Evolutionary conservation across 495 filamentous ascomycete genomes (phyloP).

Genomic region (Penicillium waksmanii): DNA sequence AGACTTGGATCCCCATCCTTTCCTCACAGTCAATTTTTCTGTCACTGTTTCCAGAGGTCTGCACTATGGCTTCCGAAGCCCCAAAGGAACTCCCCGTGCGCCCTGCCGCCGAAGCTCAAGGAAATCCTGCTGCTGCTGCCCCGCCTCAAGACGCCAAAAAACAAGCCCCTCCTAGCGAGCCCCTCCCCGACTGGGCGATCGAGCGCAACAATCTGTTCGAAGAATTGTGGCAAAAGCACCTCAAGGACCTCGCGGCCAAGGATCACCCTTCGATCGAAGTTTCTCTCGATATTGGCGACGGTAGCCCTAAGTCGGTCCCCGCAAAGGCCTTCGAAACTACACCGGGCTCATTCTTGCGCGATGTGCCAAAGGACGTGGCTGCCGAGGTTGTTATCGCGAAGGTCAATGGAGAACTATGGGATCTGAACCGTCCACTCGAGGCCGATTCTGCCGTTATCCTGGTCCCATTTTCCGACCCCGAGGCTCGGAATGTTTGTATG

Average conservation of each 20-base stretch:
- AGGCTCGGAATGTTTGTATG: constrained; percentile 73
- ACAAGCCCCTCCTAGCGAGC: constrained; percentile 37
- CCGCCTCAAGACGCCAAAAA: constrained; percentile 37
- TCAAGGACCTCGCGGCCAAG: constrained; percentile 61
- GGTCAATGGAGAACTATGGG: constrained; percentile 86
- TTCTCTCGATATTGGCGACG: constrained; percentile 52
- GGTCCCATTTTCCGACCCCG: constrained; percentile 79
- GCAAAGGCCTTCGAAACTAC: constrained; percentile 59
- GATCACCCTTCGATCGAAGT: constrained; percentile 52
- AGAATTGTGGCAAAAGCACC: constrained; percentile 77
- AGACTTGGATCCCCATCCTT: constrained; percentile 5
- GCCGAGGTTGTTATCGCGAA: constrained; percentile 71
- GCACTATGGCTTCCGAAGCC: constrained; percentile 44
- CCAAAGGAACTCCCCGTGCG: constrained; percentile 46
- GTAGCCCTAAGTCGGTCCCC: constrained; percentile 44
- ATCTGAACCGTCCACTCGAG: constrained; percentile 88
- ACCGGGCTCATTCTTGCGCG: constrained; percentile 53
- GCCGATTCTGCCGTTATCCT: constrained; percentile 72
- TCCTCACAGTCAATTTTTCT: constrained; percentile 24
- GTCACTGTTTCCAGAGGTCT: constrained; percentile 16
- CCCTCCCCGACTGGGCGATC: constrained; percentile 78
- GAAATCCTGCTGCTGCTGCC: constrained; percentile 32
- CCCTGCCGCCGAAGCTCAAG: constrained; percentile 40
- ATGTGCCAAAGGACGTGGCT: constrained; percentile 56
- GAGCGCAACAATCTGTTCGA: constrained; percentile 87